Conservation (phyloP, 108 stramenopile species). For the Cyclostephanos invisitatus region DNA sequence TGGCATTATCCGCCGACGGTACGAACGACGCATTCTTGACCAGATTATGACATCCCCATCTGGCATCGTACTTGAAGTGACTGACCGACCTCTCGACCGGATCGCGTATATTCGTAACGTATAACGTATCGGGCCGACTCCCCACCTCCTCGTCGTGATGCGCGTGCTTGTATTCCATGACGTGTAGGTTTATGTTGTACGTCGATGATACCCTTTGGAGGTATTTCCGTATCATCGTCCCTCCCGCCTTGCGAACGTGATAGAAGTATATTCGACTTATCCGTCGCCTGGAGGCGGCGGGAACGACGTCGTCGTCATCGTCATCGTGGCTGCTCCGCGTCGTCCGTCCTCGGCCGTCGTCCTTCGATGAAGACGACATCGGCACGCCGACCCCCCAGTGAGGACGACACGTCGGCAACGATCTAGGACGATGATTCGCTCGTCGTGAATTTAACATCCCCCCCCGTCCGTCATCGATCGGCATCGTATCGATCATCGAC, state of each 20-base stretch:
- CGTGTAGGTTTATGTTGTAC: slow-evolving; percentile 16
- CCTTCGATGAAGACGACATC: background rate
- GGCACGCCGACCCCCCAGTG: slow-evolving; percentile 23
- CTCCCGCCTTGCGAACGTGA: slow-evolving; percentile 46
- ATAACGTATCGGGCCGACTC: slow-evolving; percentile 23
- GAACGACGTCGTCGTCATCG: background rate
- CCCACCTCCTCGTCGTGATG: slow-evolving; percentile 29
- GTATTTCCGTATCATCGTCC: slow-evolving; percentile 48
- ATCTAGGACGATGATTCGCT: too few species aligned
- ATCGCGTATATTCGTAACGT: slow-evolving; percentile 42
- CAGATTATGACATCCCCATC: slow-evolving; percentile 42
- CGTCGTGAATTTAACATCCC: too few species aligned
- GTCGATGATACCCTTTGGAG: slow-evolving; percentile 26
- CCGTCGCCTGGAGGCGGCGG: background rate
- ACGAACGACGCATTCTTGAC: slow-evolving; percentile 44
- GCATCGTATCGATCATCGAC: too few species aligned
- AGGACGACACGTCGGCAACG: slow-evolving; percentile 20
- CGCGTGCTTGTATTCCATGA: slow-evolving; percentile 35
- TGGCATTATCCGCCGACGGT: slow-evolving; percentile 31
- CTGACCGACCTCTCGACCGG: slow-evolving; percentile 41
- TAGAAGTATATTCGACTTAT: slow-evolving; percentile 41
- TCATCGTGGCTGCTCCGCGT: background rate
- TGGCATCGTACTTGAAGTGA: slow-evolving; percentile 48
- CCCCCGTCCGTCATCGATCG: too few species aligned
- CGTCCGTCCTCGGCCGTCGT: background rate